Evolutionary conservation across 1,139 yeast genomes (phyloP).

Genomic region (Kodamaea sp.): DNA sequence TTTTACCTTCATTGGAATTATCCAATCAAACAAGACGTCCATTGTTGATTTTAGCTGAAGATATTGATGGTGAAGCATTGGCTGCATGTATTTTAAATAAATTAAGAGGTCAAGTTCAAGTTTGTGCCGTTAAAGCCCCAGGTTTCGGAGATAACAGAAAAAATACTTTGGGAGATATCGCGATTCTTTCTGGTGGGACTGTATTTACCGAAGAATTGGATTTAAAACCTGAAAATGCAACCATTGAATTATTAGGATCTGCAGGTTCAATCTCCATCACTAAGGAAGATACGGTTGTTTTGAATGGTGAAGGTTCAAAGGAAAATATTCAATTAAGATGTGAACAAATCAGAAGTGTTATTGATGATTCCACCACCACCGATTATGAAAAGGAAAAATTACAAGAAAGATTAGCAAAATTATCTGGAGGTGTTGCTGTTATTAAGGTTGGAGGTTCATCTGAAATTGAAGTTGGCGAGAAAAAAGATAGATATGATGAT

Average conservation of each 20-base stretch:
- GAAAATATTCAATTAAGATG: conserved; percentile 86
- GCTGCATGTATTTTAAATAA: conserved; percentile 99
- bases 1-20: conserved; percentile 89
- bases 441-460: conserved; percentile 97
- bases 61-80: conserved; percentile 96
- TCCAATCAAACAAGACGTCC: conserved; percentile 97
- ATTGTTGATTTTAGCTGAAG: conserved; percentile 91
- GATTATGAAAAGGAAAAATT: conserved; percentile 97
- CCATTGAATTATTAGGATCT: conserved; percentile 86
- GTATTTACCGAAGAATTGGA: conserved; percentile 98
- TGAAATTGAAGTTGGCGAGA: conserved; percentile 98
- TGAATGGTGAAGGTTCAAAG: conserved; percentile 95
- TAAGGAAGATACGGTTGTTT: conserved; percentile 93
- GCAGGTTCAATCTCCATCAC: conserved; percentile 93
- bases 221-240: conserved; percentile 94
- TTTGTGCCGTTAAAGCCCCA: conserved; percentile 98
- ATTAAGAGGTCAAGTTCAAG: conserved; percentile 98
- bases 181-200: conserved; percentile 95
- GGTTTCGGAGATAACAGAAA: conserved; percentile 99
- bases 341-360: conserved; percentile 89
- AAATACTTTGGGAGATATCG: conserved; percentile 95
- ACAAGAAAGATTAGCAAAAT: conserved; percentile 97
- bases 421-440: conserved; percentile 99
- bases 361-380: conserved; percentile 72
- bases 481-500: conserved; percentile 99